Base-by-base conservation (phyloP, 257 asterid genomes). In the Plantago major region DNA sequence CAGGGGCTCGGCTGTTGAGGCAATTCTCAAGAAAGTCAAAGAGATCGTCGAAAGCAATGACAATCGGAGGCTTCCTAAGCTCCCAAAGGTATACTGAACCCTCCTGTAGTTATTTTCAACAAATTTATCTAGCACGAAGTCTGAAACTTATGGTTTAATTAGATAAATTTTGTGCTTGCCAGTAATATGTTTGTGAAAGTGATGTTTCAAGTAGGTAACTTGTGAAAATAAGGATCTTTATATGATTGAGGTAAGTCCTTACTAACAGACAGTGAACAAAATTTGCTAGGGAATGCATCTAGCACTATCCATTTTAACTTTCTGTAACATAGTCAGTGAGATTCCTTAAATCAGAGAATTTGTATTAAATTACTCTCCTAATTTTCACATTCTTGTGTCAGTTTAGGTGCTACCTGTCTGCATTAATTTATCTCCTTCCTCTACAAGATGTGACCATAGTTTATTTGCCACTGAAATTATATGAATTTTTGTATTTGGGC, bases 21-120 rank as follows among this genome's bases (percentile, higher is more conserved):
- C 58, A 58, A 74, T 93, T 42, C 51, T 81, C 47, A 52, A 66
- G 68, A 93, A 87, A 73, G 82, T 87, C 71, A 93, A 84, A 73
- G 97, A 83, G 71, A 87, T 89, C 6, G 97, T 89, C 47, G 95
- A 89, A 71, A 87, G 90, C 78, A 93, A 89, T 76, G 96, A 89
- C 63, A 87, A 83, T 65, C 75, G 95, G 65, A 90, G 97, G 73
- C 93, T 80, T 66, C 99, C 90, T 18, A 87, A 89, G 81, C 85
- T 89, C n/a, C 92, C 99, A 14, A 93, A 93, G 97, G 99, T 92
- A 85, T 51, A 58, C 40, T 43, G 65, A 40, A 42, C 42, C 46
- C 44, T 15, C 48, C 55, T 9, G 40, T 43, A 42, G 18, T 0
- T 14, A 42, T 67, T 60, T 46, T 57, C 52, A 1, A 48, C 47